Evolutionary conservation across 164 flowering plant genomes (phyloP), one percentile per base, ranked within the genome.

Genomic region (Vitis amurensis): DNA sequence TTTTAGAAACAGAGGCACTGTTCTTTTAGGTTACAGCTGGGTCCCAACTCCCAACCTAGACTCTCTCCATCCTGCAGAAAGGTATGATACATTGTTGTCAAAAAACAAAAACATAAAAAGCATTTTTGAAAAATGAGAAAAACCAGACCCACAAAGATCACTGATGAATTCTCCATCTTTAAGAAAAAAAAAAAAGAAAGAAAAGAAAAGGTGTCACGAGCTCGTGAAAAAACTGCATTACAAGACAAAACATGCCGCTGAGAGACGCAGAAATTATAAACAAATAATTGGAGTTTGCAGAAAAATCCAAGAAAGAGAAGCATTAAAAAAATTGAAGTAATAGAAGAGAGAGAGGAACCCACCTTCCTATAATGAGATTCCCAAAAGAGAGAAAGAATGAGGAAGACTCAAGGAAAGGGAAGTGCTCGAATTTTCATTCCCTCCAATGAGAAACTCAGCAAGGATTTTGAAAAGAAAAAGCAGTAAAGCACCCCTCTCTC

Each of bases 361-460:
- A 63, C 27, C 48, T 14, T 8, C 4, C 9, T 27, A 58, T 64
- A 65, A 64, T 71, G 51, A 65, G 66, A 72, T 73, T 74, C 71
- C 27, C 30, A 16, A 49, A 59, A 15, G 11, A 58, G 50, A 53
- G 13, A 64, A 55, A 66, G 29, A 10, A 19, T 37, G 30, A 27
- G 50, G 51, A 30, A 7, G 8, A 31, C 9, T 17, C 27, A n/a
- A 61, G 68, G 14, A 56, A 55, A 12, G 17, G 3, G 65, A 61
- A 61, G 60, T 30, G 55, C 67, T 52, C 63, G 16, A 30, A n/a
- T 59, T 60, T 74, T 27, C 52, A 47, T 27, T 64, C 70, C 44
- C 63, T 53, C 79, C 76, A 77, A 77, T 72, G 31, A 48, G 69
- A 31, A 76, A 65, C 70, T 73, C 27, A 61, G 63, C 14, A 72